A percentile compares a stretch with the other conserved stretches of the same genome.
Evolutionary conservation across 1,284 basidiomycete species (phyloP).

Genomic region (Moesziomyces antarcticus): DNA sequence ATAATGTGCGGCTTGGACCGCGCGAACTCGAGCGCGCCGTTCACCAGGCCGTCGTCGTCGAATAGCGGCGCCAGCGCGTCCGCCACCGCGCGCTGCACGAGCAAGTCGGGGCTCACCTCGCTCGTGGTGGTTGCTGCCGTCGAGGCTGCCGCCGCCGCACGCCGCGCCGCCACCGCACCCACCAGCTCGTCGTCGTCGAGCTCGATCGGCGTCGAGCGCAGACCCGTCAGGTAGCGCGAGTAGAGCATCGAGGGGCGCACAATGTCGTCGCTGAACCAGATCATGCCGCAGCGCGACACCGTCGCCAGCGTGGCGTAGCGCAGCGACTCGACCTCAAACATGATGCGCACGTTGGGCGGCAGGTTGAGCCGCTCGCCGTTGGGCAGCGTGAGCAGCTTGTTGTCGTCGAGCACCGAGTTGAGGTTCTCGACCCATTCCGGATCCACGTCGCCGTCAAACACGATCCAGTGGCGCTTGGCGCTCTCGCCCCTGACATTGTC

Average conservation of each 20-base stretch:
- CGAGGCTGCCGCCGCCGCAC: conserved; percentile 71
- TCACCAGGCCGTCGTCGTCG: conserved; percentile 78
- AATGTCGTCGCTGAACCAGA: conserved; percentile 99
- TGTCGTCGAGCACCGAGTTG: conserved; percentile 95
- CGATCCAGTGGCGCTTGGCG: conserved; percentile 97
- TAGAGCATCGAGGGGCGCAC: conserved; percentile 92
- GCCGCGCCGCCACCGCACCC: conserved; percentile 70
- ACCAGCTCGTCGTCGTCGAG: conserved; percentile 83
- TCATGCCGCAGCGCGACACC: conserved; percentile 99
- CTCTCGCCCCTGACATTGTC: conserved; percentile 99
- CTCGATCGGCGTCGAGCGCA: conserved; percentile 83
- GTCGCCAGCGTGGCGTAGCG: conserved; percentile 97
- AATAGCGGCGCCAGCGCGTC: conserved; percentile 71
- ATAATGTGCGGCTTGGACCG: conserved; percentile 92
- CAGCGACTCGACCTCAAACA: conserved; percentile 99
- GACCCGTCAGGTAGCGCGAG: conserved; percentile 83
- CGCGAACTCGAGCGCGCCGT: conserved; percentile 81
- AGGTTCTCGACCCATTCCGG: conserved; percentile 99
- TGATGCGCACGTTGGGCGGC: conserved; percentile 95
- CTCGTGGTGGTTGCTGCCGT: conserved; percentile 4
- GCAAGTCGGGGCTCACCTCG: conserved; percentile 75
- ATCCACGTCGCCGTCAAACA: conserved; percentile 99
- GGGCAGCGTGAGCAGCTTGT: conserved; percentile 95
- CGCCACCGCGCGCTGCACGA: conserved; percentile 81
- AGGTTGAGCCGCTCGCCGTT: conserved; percentile 98